Base-by-base conservation (phyloP, 106 monocot genomes). In the Cymbidium sinense region DNA sequence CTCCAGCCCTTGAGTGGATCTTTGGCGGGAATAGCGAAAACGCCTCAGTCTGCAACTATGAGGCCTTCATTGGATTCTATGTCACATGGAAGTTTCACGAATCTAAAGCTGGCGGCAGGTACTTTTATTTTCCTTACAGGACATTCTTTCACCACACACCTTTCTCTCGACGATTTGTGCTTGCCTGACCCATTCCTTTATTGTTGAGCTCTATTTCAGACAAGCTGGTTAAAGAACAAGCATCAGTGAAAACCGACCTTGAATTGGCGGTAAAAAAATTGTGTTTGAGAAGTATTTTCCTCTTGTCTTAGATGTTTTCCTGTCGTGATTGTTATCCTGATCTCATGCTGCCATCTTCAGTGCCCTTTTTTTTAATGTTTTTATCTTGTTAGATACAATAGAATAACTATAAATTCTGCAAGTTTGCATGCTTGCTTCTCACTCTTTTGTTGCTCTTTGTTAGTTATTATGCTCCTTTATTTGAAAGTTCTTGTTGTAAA, bases 201-300 rank as follows among this genome's bases (percentile, higher is more conserved):
- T 83, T 69, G 28, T 70, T 75, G 67, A 70, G 67, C 19, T 89
- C 84, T 39, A 72, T 87, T 91, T 23, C 89, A 99, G 99, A 99
- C 84, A 95, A 91, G 83, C 64, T 99, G 92, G 88, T 99, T 50
- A 95, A 91, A 75, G 99, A 99, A 64, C 99, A 99, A 77, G 95
- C 89, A 76, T 90, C 99, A 19, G 88, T 90, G 79, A 99, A 99
- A 82, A 89, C 87, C 71, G 99, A 99, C 78, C 95, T 99, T 70
- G 99, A 95, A 86, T 75, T 99, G 83, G 86, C 90, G 83, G 99
- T 99, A 99, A 79, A 86, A 29, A 18, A 12, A 12, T 44, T n/a
- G 0, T 43, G 11, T 28, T 44, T 47, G 43, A 74, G 5, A 72
- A 37, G 25, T 71, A 71, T 35, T 44, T 43, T 43, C 36, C 12